Conservation (phyloP, 129 eudicot species). For the Lonicera japonica region DNA sequence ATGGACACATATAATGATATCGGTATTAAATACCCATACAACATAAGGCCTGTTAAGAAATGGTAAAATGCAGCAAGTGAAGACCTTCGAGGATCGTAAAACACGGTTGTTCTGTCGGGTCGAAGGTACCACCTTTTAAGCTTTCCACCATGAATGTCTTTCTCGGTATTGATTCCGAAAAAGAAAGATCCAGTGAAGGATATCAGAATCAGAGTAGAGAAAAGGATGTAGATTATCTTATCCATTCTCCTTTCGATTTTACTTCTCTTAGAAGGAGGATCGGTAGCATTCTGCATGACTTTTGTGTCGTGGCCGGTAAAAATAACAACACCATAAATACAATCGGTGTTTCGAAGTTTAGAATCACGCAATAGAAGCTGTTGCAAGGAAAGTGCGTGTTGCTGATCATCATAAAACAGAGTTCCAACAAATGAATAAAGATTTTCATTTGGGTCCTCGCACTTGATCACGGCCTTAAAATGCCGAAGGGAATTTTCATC, state of each 20-base stretch:
- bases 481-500: constrained; percentile 53
- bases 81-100: constrained; percentile 67
- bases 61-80: constrained; percentile 71
- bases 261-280: constrained; percentile 97
- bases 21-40: constrained; percentile 90
- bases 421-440: constrained; percentile 80
- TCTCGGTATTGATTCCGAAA: constrained; percentile 61
- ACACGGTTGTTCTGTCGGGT: constrained; percentile 54
- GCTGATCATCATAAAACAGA: constrained; percentile 37
- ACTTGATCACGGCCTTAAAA: constrained; percentile 70
- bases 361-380: constrained; percentile 90
- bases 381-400: constrained; percentile 66
- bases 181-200: constrained; percentile 74
- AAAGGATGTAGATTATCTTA: constrained; percentile 71
- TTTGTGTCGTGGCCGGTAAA: constrained; percentile 97
- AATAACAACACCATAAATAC: constrained; percentile 64
- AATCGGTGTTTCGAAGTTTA: constrained; percentile 80
- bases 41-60: constrained; percentile 81
- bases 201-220: constrained; percentile 53
- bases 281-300: constrained; percentile 91
- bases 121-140: constrained; percentile 86
- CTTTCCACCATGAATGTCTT: constrained; percentile 41
- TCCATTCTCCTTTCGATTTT: constrained; percentile 82
- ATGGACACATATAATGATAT: constrained; percentile 91
- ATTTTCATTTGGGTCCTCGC: constrained; percentile 97